Evolutionary conservation across 441 rosid genomes (phyloP).

Genomic region (Jatropha podagrica): DNA sequence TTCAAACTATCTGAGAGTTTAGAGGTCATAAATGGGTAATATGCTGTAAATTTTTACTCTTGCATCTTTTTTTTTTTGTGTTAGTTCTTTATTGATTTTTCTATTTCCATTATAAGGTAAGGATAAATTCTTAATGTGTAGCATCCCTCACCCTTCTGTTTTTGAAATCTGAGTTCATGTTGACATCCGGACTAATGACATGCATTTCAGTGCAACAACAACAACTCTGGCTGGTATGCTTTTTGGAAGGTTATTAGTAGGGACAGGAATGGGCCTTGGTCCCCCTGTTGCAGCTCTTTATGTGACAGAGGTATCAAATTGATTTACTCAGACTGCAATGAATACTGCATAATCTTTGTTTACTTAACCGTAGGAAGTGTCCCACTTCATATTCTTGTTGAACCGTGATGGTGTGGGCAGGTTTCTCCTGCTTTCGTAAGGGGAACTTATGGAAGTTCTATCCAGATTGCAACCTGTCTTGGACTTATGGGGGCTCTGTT

Average conservation of each 20-base stretch:
- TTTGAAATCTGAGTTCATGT: neutral
- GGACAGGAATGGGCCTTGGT: slow-evolving; percentile 91
- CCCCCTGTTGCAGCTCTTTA: slow-evolving; percentile 91
- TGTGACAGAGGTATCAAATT: slow-evolving; percentile 73
- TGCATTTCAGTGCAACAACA: slow-evolving; percentile 63
- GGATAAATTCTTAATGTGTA: slow-evolving; percentile 1
- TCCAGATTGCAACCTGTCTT: slow-evolving; percentile 88
- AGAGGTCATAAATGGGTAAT: neutral
- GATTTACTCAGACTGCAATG: slow-evolving; percentile 4
- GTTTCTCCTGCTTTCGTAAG: slow-evolving; percentile 89
- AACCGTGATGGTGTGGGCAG: slow-evolving; percentile 32
- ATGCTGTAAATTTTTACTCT: neutral
- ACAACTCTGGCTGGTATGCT: slow-evolving; percentile 77
- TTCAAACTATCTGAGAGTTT: neutral
- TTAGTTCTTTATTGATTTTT: neutral
- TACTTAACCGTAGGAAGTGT: slow-evolving; percentile 1
- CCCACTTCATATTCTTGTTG: neutral
- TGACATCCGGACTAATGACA: slow-evolving; percentile 22
- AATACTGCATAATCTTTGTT: slow-evolving; percentile 12
- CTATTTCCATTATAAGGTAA: slow-evolving; percentile 4
- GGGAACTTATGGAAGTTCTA: slow-evolving; percentile 95
- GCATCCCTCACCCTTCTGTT: slow-evolving; percentile 2
- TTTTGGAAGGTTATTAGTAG: slow-evolving; percentile 87
- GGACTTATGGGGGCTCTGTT: slow-evolving; percentile 81
- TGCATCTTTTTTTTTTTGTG: neutral